Evolutionary conservation across 768 basidiomycete genomes (phyloP), one percentile per base, ranked within the genome.

Genomic region (Phlebiopsis flavidoalba): DNA sequence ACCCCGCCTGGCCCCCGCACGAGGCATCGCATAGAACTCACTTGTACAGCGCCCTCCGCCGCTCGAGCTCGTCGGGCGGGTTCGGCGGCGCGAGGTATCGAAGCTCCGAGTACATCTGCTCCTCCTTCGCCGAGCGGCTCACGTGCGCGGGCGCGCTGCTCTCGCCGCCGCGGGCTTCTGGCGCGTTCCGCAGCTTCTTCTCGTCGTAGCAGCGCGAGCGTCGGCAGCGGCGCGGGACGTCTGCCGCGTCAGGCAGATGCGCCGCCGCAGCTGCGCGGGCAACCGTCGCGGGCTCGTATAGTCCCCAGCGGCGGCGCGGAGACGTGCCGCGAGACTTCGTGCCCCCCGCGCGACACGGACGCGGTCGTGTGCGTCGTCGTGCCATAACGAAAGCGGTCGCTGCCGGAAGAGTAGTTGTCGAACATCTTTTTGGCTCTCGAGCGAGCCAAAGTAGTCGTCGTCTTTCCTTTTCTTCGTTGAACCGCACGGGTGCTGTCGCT

Each of bases 1-100:
- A 45, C 33, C 40, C 37, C 21, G 4, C 22, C 26, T 31, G 26
- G 3, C 26, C 21, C 21, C 17, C 21, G 46, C 17, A 8, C 10
- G 51, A 11, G 46, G 6, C 37, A 17, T 35, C 26, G 26, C 26
- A 6, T 3, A 31, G 26, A n/a, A 60, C 53, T 43, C 66, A 91
- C 87, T 89, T 91, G 75, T 95, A 91, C 65, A 98, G 73, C 7
- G 95, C 95, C 50, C 91, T 79, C 37, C 91, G 77, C 31, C 95
- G 82, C 53, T 92, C 90, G 26, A 85, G 72, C 72, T 98, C 95
- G 64, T 95, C 85, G 1, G 89, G 88, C 5, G 95, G 93, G 63
- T 87, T 80, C 2, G 95, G 95, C 33, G 95, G 88, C 19, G 82
- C 80, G 17, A 98, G 78, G 67, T 88, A 91, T 17, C 83, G 87